A percentile compares a stretch with the other conserved stretches of the same genome.
These are phyloP conservation scores for Talaromyces sp. DNA, from an alignment of 2,329 filamentous ascomycete genomes.

Conservation along the genomic window DNA sequence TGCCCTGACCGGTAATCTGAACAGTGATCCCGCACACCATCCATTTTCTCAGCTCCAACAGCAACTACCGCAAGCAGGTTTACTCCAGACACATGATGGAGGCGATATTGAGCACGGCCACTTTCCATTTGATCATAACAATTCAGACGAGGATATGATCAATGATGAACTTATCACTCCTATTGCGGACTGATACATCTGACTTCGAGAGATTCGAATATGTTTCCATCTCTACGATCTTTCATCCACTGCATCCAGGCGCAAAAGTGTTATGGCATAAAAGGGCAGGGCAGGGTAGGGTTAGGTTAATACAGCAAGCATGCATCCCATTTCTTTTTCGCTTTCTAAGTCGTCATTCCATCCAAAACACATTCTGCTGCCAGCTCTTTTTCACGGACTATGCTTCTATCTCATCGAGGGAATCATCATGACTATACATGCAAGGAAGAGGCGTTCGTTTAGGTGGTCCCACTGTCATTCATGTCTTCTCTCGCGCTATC, in stretches of 20 bases:
- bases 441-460: not conserved
- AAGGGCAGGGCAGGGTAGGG: not conserved
- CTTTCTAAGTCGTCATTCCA: not conserved
- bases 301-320: not conserved
- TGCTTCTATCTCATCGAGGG: not conserved
- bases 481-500: not conserved
- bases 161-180: constrained; percentile 14
- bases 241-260: not conserved
- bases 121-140: constrained; percentile 11
- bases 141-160: constrained; percentile 15
- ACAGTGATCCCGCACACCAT: not conserved
- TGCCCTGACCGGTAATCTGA: not conserved
- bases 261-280: not conserved
- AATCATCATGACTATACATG: not conserved
- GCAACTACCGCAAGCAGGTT: not conserved
- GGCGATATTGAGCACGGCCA: not conserved
- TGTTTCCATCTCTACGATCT: not conserved
- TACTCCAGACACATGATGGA: constrained; percentile 1
- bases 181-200: constrained; percentile 10
- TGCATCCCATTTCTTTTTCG: not conserved
- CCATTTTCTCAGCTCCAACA: not conserved
- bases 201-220: too few species aligned
- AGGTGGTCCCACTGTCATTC: not conserved
- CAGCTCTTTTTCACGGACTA: too few species aligned
- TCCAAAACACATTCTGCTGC: too few species aligned